Evolutionary conservation across 768 basidiomycete species (phyloP).

Genomic region (Mycena capillaripes): DNA sequence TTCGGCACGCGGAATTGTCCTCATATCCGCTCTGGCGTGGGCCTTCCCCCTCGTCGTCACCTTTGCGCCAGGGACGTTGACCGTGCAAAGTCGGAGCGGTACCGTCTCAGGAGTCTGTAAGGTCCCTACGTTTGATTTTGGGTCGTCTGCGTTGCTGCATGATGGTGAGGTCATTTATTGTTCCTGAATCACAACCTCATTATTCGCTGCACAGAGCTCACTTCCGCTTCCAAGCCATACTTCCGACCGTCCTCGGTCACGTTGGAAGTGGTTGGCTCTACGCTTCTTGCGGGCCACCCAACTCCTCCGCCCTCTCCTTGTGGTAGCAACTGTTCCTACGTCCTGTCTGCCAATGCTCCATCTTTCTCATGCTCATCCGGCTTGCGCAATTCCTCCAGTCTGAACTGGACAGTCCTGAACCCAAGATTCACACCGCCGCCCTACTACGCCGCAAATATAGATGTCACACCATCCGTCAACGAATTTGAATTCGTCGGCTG

Average conservation of each 20-base stretch:
- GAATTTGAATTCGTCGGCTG: not conserved
- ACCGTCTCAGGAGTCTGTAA: not conserved
- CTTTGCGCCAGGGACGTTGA: constrained; percentile 21
- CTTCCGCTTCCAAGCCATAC: not conserved
- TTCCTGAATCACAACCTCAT: not conserved
- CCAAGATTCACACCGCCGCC: not conserved
- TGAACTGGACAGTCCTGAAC: not conserved
- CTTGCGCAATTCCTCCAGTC: not conserved
- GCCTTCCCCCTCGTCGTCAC: constrained; percentile 20
- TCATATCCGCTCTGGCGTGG: not conserved
- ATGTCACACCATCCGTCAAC: not conserved
- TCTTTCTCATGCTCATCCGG: constrained; percentile 1
- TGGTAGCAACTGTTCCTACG: constrained; percentile 10
- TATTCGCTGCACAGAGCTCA: not conserved
- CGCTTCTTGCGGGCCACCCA: constrained; percentile 12
- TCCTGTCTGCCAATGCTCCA: constrained; percentile 9
- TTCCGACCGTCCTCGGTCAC: not conserved
- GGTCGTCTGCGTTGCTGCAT: not conserved
- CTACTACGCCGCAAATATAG: not conserved
- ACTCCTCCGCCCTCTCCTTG: not conserved
- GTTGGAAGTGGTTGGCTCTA: not conserved
- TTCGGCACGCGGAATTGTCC: not conserved
- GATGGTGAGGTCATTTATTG: not conserved
- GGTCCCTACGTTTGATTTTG: constrained; percentile 16
- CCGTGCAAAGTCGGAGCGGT: not conserved